Evolutionary conservation across 805 yeast species (phyloP).

Genomic region (Kodamaea lidongshanica): DNA sequence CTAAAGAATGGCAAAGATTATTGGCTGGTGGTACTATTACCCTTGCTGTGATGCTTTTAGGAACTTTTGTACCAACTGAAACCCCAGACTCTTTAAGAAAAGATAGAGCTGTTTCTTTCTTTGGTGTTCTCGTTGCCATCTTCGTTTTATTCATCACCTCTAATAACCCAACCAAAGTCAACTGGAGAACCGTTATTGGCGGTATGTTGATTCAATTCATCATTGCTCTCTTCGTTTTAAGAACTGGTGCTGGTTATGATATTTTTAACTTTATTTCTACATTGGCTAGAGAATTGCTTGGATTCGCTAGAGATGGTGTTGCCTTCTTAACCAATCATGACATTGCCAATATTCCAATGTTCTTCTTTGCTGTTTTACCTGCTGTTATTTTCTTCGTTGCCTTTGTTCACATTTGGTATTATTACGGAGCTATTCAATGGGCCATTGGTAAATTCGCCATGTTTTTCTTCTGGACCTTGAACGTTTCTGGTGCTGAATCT

Average conservation of each 20-base stretch:
- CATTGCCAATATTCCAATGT: slow-evolving; percentile 38
- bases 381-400: slow-evolving; percentile 60
- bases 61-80: slow-evolving; percentile 48
- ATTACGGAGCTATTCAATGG: slow-evolving; percentile 59
- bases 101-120: slow-evolving; percentile 54
- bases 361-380: slow-evolving; percentile 56
- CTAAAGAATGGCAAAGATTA: slow-evolving; percentile 35
- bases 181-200: slow-evolving; percentile 55
- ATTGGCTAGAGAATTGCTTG: slow-evolving; percentile 50
- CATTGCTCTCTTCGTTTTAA: slow-evolving; percentile 53
- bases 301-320: slow-evolving; percentile 55
- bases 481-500: slow-evolving; percentile 58
- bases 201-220: slow-evolving; percentile 57
- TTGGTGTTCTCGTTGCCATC: slow-evolving; percentile 47
- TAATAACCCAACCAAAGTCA: slow-evolving; percentile 37
- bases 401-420: slow-evolving; percentile 53
- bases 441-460: slow-evolving; percentile 48
- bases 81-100: slow-evolving; percentile 39
- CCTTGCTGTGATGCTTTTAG: slow-evolving; percentile 44
- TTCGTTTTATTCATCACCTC: slow-evolving; percentile 41
- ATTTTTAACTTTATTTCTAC: slow-evolving; percentile 55
- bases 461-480: slow-evolving; percentile 55
- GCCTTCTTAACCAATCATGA: slow-evolving; percentile 47
- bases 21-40: slow-evolving; percentile 41
- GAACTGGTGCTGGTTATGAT: slow-evolving; percentile 56